These are phyloP conservation scores for Scheffersomyces segobiensis DNA, from an alignment of 1,139 yeast species.

Conservation along the genomic window DNA sequence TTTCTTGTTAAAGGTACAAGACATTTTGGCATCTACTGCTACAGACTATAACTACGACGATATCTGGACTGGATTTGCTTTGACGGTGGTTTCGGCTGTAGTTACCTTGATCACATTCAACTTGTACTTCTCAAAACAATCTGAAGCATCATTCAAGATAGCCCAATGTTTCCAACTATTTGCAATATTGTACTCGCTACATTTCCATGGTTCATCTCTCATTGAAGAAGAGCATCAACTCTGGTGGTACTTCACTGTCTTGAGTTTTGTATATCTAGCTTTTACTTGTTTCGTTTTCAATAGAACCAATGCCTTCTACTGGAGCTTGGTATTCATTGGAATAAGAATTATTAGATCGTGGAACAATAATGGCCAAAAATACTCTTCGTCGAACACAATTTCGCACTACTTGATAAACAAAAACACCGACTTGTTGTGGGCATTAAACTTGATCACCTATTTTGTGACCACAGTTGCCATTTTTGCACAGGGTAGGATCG, in stretches of 20 bases:
- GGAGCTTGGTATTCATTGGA: slow-evolving; percentile 31
- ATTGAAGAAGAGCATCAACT: slow-evolving; percentile 97
- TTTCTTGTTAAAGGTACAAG: slow-evolving; percentile 54
- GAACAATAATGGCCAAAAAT: slow-evolving; percentile 91
- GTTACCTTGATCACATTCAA: slow-evolving; percentile 17
- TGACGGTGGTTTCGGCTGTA: slow-evolving; percentile 23
- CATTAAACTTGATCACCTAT: slow-evolving; percentile 44
- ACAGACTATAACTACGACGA: slow-evolving; percentile 67
- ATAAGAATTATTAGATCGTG: slow-evolving; percentile 75
- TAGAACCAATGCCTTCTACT: slow-evolving; percentile 1
- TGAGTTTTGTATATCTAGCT: slow-evolving; percentile 18
- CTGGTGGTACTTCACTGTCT: slow-evolving; percentile 81
- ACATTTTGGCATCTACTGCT: slow-evolving; percentile 60
- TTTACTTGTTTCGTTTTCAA: slow-evolving; percentile 5
- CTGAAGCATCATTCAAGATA: slow-evolving; percentile 12
- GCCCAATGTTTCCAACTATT: slow-evolving; percentile 28
- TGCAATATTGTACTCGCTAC: slow-evolving; percentile 49
- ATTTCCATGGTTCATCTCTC: slow-evolving; percentile 84
- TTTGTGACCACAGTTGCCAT: slow-evolving; percentile 19
- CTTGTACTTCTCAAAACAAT: slow-evolving; percentile 14
- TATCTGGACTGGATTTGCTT: slow-evolving; percentile 48
- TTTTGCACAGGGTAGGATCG: slow-evolving; percentile 30
- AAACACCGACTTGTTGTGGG: slow-evolving; percentile 48
- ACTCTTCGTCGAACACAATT: slow-evolving; percentile 42
- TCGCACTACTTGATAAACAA: slow-evolving; percentile 44